Evolutionary conservation across 148 eudicot genomes (phyloP).

Genomic region (Heliamphora exappendiculata): DNA sequence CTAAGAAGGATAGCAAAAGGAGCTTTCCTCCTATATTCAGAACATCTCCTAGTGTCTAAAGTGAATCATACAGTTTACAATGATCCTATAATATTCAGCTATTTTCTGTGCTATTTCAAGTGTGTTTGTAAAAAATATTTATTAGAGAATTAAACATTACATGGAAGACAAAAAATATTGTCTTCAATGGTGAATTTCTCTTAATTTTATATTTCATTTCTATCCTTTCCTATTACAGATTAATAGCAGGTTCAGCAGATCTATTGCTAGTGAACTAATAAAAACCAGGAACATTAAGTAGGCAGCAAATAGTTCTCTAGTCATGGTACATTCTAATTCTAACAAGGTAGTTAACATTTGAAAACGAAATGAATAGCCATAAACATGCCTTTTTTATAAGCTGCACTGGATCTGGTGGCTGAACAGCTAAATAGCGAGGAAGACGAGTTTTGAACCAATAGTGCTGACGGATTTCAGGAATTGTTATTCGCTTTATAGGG

Average conservation of each 20-base stretch:
- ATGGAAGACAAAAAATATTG: neutral
- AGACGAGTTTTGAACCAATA: slow-evolving; percentile 31
- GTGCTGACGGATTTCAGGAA: slow-evolving; percentile 33
- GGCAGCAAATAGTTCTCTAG: neutral
- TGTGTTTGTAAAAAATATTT: neutral
- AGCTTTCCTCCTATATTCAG: neutral
- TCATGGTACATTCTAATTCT: neutral
- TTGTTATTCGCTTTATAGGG: slow-evolving; percentile 36
- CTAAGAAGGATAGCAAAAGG: neutral
- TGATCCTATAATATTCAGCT: neutral
- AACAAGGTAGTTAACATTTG: neutral
- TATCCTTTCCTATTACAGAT: neutral
- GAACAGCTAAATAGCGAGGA: slow-evolving; percentile 36
- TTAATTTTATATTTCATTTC: neutral
- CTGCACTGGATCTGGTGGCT: slow-evolving; percentile 41
- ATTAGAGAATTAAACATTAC: neutral
- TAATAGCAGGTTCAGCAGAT: neutral
- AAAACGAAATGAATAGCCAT: neutral
- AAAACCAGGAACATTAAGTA: neutral
- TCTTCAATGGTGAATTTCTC: neutral
- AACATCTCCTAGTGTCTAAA: neutral
- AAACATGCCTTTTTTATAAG: slow-evolving; percentile 21
- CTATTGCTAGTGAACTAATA: neutral
- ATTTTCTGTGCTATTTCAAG: neutral
- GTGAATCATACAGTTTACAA: neutral